A percentile compares a stretch with the other conserved stretches of the same genome.
Evolutionary conservation across 768 basidiomycete species (phyloP).

Genomic region (Rhizopogon salebrosus): DNA sequence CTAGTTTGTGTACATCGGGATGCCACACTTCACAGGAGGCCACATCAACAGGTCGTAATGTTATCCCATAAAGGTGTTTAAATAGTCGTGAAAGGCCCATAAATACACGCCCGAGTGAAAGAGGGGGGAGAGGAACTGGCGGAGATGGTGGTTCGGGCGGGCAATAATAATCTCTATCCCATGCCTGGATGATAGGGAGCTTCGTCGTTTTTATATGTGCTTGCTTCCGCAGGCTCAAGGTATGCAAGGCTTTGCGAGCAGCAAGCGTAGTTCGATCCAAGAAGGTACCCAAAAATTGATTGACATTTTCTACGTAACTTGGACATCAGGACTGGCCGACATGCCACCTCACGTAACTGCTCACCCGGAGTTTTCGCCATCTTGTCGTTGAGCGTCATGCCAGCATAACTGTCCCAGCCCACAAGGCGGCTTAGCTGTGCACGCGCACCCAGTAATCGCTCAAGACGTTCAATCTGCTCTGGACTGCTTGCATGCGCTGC

Average conservation of each 20-base stretch:
- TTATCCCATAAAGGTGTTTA: slow-evolving; percentile 80
- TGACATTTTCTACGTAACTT: slow-evolving; percentile 64
- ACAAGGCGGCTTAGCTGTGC: slow-evolving; percentile 81
- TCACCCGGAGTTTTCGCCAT: slow-evolving; percentile 94
- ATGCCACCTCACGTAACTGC: slow-evolving; percentile 10
- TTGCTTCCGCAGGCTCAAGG: slow-evolving; percentile 69
- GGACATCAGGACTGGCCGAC: slow-evolving; percentile 1
- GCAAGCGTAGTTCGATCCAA: slow-evolving; percentile 76
- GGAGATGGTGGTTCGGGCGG: slow-evolving; percentile 74
- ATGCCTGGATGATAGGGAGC: slow-evolving; percentile 75
- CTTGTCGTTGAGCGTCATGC: slow-evolving; percentile 87
- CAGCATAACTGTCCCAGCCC: slow-evolving; percentile 80
- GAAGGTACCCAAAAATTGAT: slow-evolving; percentile 77
- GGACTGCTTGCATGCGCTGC: slow-evolving; percentile 73
- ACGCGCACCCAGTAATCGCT: slow-evolving; percentile 68
- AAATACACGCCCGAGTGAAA: slow-evolving; percentile 88
- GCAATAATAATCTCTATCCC: slow-evolving; percentile 96
- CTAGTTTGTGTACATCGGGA: slow-evolving; percentile 80
- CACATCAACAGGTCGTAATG: slow-evolving; percentile 64
- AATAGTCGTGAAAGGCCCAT: slow-evolving; percentile 90
- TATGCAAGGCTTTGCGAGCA: slow-evolving; percentile 67
- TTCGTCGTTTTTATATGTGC: slow-evolving; percentile 54
- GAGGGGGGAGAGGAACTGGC: slow-evolving; percentile 62
- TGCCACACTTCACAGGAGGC: slow-evolving; percentile 87
- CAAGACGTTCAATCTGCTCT: slow-evolving; percentile 73